Conservation (phyloP, 257 asterid species). For the Solanum rostratum region DNA sequence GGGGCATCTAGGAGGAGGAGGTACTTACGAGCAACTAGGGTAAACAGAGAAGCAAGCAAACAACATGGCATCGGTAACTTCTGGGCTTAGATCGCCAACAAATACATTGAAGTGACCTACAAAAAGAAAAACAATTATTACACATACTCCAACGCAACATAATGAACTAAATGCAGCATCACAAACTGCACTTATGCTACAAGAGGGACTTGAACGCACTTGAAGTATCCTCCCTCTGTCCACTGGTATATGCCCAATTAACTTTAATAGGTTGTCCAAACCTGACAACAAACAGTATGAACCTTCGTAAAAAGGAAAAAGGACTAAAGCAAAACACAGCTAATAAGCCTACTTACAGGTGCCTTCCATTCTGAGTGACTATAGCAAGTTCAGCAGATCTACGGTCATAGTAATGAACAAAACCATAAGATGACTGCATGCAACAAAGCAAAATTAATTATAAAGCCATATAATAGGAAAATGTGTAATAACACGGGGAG, state of each 20-base stretch:
- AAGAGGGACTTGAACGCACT: constrained; percentile 22
- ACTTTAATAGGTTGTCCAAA: constrained; percentile 99
- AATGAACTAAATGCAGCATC: not conserved
- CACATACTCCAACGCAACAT: not conserved
- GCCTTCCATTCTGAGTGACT: constrained; percentile 39
- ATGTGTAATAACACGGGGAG: not conserved
- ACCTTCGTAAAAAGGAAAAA: not conserved
- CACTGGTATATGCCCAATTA: constrained; percentile 93
- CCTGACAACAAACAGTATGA: constrained; percentile 30
- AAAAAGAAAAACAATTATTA: not conserved
- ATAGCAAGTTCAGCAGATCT: constrained; percentile 42
- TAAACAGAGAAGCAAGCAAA: constrained; percentile 78
- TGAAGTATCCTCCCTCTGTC: constrained; percentile 95
- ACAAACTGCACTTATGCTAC: not conserved
- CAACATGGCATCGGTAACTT: constrained; percentile 92
- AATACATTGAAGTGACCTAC: constrained; percentile 81
- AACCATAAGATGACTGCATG: constrained; percentile 46
- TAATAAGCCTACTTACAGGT: constrained; percentile 38
- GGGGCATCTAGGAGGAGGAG: not conserved
- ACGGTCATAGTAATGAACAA: constrained; percentile 43
- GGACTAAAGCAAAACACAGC: not conserved
- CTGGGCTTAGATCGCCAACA: constrained; percentile 97
- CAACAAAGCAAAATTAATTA: not conserved
- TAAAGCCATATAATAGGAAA: not conserved
- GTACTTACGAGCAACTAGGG: constrained; percentile 79